phyloP scores from a whole-genome alignment of 2,329 filamentous ascomycete genomes.

The Pyrenochaeta sp. region DNA sequence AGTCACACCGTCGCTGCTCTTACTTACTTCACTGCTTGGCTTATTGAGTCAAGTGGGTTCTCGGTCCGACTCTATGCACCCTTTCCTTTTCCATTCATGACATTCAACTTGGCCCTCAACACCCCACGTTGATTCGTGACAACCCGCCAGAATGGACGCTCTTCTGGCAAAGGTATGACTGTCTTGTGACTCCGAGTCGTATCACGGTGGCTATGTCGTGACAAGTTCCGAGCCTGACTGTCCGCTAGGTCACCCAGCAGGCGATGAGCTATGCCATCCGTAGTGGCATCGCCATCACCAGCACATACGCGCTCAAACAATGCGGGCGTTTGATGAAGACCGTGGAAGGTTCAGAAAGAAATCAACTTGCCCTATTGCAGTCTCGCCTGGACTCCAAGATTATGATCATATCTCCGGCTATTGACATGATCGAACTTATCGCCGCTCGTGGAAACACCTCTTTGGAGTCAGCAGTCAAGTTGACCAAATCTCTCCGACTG shows the following conservation, averaged over 20 bases:
- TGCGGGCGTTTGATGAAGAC: constrained; percentile 76
- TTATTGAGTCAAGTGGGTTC: too few species aligned
- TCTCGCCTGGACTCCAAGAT: constrained; percentile 84
- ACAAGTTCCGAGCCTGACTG: constrained; percentile 10
- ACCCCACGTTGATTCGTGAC: constrained; percentile 4
- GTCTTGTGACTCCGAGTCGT: constrained; percentile 3
- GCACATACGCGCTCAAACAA: constrained; percentile 83
- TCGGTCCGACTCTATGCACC: background rate
- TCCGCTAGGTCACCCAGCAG: constrained; percentile 70
- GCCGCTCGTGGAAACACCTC: constrained; percentile 78
- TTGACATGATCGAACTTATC: constrained; percentile 91
- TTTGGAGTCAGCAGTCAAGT: constrained; percentile 81
- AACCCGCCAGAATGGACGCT: constrained; percentile 70
- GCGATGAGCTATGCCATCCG: constrained; percentile 92
- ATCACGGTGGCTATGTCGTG: constrained; percentile 3
- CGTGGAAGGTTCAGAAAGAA: constrained; percentile 73
- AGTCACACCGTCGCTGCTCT: too few species aligned
- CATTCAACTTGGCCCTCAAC: too few species aligned
- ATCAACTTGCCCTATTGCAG: constrained; percentile 77
- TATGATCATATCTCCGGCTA: constrained; percentile 86
- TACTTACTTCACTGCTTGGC: too few species aligned
- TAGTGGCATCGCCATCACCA: constrained; percentile 83
- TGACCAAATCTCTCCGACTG: constrained; percentile 82
- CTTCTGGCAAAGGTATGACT: constrained; percentile 65
- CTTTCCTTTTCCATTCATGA: too few species aligned